Conservation (phyloP, 495 filamentous ascomycete species). For the Xylaria intraflava region DNA sequence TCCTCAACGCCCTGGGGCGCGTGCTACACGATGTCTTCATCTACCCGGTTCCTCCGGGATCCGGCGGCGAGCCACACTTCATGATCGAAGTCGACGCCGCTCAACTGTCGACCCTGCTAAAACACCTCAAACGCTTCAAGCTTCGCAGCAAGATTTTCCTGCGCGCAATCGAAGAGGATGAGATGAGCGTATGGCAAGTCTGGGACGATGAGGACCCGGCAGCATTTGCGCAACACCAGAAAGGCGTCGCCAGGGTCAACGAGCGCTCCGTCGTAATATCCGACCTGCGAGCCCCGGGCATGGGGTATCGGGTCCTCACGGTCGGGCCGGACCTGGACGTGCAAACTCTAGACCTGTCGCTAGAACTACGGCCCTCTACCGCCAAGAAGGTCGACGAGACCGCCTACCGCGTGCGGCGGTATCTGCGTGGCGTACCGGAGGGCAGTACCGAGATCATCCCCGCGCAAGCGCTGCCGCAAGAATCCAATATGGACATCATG, state of each 20-base stretch:
- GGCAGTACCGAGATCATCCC: constrained; percentile 68
- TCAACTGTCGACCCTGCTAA: constrained; percentile 53
- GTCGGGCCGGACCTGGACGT: constrained; percentile 24
- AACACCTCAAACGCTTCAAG: constrained; percentile 76
- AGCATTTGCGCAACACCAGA: background rate
- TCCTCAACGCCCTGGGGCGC: constrained; percentile 78
- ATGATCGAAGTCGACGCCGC: constrained; percentile 73
- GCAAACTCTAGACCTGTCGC: constrained; percentile 4
- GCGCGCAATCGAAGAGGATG: constrained; percentile 54
- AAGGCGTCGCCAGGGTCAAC: background rate
- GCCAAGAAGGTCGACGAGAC: constrained; percentile 19
- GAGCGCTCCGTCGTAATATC: constrained; percentile 35
- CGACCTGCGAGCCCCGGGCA: constrained; percentile 61
- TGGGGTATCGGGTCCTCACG: constrained; percentile 55
- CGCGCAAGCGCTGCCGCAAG: constrained; percentile 66
- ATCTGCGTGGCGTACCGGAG: constrained; percentile 74
- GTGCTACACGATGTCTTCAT: constrained; percentile 86
- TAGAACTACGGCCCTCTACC: background rate
- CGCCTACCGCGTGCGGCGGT: constrained; percentile 62
- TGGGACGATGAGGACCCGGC: constrained; percentile 46
- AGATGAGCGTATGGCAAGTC: constrained; percentile 57
- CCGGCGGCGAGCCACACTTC: constrained; percentile 40
- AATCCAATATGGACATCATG: constrained; percentile 79
- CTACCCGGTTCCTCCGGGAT: constrained; percentile 51
- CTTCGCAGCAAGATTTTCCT: constrained; percentile 70